These are phyloP conservation scores for Coemansia sp. DNA, from an alignment of 192 early-diverging fungal species.

Conservation along the genomic window DNA sequence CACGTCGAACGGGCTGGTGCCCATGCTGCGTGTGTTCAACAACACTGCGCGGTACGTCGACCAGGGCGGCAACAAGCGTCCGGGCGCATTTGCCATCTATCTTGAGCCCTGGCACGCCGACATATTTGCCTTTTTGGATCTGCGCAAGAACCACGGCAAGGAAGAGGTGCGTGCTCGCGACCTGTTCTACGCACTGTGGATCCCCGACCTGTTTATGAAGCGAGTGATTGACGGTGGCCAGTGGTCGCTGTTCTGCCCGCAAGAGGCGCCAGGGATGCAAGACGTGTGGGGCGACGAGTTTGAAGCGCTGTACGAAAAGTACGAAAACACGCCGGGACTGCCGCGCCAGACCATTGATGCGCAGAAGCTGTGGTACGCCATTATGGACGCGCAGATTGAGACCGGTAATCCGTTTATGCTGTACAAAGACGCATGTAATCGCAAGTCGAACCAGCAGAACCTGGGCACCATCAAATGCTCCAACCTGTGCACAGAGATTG, in stretches of 20 bases:
- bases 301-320: slow-evolving; percentile 76
- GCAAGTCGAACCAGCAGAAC: slow-evolving; percentile 99
- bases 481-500: slow-evolving; percentile 98
- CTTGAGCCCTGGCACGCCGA: slow-evolving; percentile 99
- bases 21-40: slow-evolving; percentile 98
- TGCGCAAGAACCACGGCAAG: slow-evolving; percentile 97
- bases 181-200: slow-evolving; percentile 97
- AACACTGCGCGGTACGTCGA: slow-evolving; percentile 99
- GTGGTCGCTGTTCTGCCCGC: slow-evolving; percentile 94
- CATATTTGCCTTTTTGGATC: slow-evolving; percentile 93
- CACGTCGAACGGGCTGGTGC: slow-evolving; percentile 91
- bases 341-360: slow-evolving; percentile 92
- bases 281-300: slow-evolving; percentile 96
- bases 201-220: slow-evolving; percentile 97
- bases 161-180: slow-evolving; percentile 96
- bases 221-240: slow-evolving; percentile 91
- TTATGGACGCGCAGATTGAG: slow-evolving; percentile 94
- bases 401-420: slow-evolving; percentile 98
- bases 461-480: slow-evolving; percentile 98
- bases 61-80: slow-evolving; percentile 98
- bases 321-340: slow-evolving; percentile 77
- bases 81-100: slow-evolving; percentile 97
- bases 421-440: slow-evolving; percentile 99
- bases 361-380: slow-evolving; percentile 96
- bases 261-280: slow-evolving; percentile 86